These are phyloP conservation scores for Solanum pennellii DNA, from an alignment of 257 asterid species.

Conservation along the genomic window DNA sequence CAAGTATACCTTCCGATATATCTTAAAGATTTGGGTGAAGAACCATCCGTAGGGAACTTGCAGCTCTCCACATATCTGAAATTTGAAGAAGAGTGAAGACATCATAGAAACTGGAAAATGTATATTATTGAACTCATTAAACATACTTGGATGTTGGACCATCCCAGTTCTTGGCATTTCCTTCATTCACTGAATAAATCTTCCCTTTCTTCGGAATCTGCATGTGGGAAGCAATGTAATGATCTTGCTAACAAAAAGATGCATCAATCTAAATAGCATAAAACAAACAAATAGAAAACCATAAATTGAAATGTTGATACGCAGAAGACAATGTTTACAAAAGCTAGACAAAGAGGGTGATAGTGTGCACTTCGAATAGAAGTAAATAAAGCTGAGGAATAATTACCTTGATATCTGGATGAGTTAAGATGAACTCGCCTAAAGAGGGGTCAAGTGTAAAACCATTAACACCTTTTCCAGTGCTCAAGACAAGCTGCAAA, in stretches of 20 bases:
- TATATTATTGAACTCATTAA: neutral
- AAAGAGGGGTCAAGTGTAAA: conserved; percentile 97
- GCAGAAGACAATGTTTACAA: neutral
- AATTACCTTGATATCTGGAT: conserved; percentile 81
- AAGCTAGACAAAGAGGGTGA: neutral
- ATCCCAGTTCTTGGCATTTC: conserved; percentile 94
- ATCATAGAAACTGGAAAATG: neutral
- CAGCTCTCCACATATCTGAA: conserved; percentile 75
- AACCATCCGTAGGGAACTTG: conserved; percentile 84
- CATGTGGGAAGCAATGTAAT: neutral
- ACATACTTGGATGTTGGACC: conserved; percentile 74
- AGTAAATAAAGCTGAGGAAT: neutral
- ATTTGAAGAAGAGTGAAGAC: conserved; percentile 1
- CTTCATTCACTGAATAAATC: conserved; percentile 91
- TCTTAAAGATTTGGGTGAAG: conserved; percentile 87
- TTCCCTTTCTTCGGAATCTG: conserved; percentile 87
- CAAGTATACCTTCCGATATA: conserved; percentile 81
- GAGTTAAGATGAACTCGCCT: conserved; percentile 94
- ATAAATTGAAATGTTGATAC: neutral
- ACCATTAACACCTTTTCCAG: conserved; percentile 89
- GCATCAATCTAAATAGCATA: neutral
- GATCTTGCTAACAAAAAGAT: neutral
- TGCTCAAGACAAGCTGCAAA: conserved; percentile 67
- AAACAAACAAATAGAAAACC: neutral
- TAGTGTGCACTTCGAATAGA: neutral